A percentile compares a stretch with the other conserved stretches of the same genome.
Evolutionary conservation across 2,329 filamentous ascomycete genomes (phyloP).

Genomic region (Fusarium keratoplasticum): DNA sequence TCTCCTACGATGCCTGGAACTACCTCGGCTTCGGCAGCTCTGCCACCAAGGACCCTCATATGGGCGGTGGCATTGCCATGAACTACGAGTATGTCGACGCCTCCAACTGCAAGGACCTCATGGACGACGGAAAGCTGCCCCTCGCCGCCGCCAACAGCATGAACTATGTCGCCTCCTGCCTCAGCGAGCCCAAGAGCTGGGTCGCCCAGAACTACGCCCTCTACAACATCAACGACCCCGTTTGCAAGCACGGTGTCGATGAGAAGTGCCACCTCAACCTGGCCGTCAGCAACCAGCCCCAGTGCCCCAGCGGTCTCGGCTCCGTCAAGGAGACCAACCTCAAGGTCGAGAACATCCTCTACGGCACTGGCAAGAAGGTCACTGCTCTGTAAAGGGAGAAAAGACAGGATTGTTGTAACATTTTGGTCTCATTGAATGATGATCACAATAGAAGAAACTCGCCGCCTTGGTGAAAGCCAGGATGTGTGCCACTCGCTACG

Average conservation of each 20-base stretch:
- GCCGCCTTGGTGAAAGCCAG: slow-evolving; percentile 31
- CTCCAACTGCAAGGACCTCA: slow-evolving; percentile 61
- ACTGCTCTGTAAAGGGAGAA: slow-evolving; percentile 32
- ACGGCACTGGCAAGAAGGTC: slow-evolving; percentile 58
- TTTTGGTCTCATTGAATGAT: slow-evolving; percentile 30
- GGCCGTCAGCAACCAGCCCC: slow-evolving; percentile 62
- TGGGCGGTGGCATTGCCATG: slow-evolving; percentile 64
- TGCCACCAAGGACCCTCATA: slow-evolving; percentile 58
- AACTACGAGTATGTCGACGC: slow-evolving; percentile 61
- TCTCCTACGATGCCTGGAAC: slow-evolving; percentile 73
- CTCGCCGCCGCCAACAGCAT: slow-evolving; percentile 69
- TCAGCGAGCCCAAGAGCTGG: slow-evolving; percentile 59
- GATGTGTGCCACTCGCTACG: slow-evolving; percentile 35
- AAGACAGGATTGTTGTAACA: neutral
- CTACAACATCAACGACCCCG: slow-evolving; percentile 64
- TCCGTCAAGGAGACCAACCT: slow-evolving; percentile 32
- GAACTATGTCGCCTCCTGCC: slow-evolving; percentile 63
- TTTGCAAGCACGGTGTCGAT: slow-evolving; percentile 62
- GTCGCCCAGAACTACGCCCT: slow-evolving; percentile 64
- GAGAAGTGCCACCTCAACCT: slow-evolving; percentile 63
- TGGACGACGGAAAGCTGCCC: slow-evolving; percentile 63
- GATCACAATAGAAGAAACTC: slow-evolving; percentile 41
- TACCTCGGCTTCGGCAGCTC: slow-evolving; percentile 63
- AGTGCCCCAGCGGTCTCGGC: slow-evolving; percentile 61
- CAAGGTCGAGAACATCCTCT: slow-evolving; percentile 64